Conservation (phyloP, 2,329 filamentous ascomycete genomes). For the Xylaria polymorpha region DNA sequence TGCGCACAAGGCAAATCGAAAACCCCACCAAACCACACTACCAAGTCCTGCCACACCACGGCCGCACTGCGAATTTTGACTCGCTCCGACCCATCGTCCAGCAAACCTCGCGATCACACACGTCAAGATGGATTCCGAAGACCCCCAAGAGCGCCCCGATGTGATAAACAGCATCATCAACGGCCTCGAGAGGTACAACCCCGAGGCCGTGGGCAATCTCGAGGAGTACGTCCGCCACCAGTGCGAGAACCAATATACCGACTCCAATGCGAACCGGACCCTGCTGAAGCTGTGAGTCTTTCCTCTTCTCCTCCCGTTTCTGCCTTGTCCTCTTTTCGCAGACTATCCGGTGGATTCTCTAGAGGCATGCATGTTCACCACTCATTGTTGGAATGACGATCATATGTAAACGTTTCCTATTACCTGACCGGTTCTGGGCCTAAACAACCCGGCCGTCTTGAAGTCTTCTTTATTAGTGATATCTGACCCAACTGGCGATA, state of each 20-base stretch:
- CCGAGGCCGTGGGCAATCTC: constrained; percentile 91
- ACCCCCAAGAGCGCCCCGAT: constrained; percentile 90
- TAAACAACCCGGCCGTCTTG: constrained; percentile 69
- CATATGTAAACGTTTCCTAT: constrained; percentile 94
- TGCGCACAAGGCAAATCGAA: constrained; percentile 49
- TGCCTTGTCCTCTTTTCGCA: constrained; percentile 16
- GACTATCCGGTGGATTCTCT: constrained; percentile 13
- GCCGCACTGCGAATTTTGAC: constrained; percentile 44
- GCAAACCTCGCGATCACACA: constrained; percentile 43
- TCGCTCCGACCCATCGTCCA: constrained; percentile 43
- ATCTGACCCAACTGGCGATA: constrained; percentile 67
- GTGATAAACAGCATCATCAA: constrained; percentile 94
- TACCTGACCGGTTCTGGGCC: constrained; percentile 79
- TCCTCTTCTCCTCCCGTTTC: constrained; percentile 5
- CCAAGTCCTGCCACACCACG: constrained; percentile 47
- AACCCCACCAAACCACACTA: constrained; percentile 31
- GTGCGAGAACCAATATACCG: constrained; percentile 93
- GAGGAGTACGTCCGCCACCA: constrained; percentile 95
- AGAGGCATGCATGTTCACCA: background rate
- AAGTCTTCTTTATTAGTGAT: constrained; percentile 78
- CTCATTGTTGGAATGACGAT: constrained; percentile 73
- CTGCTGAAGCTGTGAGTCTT: constrained; percentile 92
- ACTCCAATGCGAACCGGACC: constrained; percentile 96
- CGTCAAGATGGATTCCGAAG: constrained; percentile 76
- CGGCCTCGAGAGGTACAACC: constrained; percentile 98